Base-by-base conservation (phyloP, 2,329 filamentous ascomycete species). In the Decorospora gaudefroyi region DNA sequence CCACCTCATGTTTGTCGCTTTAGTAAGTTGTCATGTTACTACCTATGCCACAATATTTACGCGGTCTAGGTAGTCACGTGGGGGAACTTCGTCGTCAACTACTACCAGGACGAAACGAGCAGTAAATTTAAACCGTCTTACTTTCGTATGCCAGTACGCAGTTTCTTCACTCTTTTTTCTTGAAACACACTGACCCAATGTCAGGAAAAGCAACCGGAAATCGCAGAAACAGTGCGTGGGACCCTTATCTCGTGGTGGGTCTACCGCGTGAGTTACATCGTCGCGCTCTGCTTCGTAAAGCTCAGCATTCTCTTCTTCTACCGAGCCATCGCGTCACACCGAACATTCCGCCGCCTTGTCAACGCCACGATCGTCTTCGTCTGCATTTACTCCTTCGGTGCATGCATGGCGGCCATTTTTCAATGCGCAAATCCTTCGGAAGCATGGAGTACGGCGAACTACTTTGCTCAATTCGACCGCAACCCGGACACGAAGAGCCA, bases 291-390 rank as follows among this genome's bases (percentile, higher is more conserved):
- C 50, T 64, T 67, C 34, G 57, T 68, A 35, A 68, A 68, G 36
- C 55, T 65, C 23, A 61, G 58, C 30, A 62, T 65, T 28, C 61
- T 65, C 22, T 62, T 52, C 49, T 71, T 71, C 54, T 71, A 70
- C 53, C 60, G 58, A 16, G 47, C 60, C 18, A 68, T 71, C 19
- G 66, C 66, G n/a, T 60, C 66, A 13, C 59, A 68, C 13, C 56
- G 42, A 21, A 63, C 53, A 4, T 65, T 69, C 30, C 64, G 68
- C 5, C 57, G 57, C 21, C 30, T 61, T 15, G 58, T 69, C 10
- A 53, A 69, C 42, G 40, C 38, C 2, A 62, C 57, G 12, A 69
- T 69, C 34, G 42, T 28, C 25, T 63, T 69, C 27, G 61, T 71
- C 11, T 46, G 50, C 17, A 36, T 67, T 13, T 69, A 67, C 49